phyloP scores from a whole-genome alignment of 805 yeast genomes.

The Limtongia smithiae region DNA sequence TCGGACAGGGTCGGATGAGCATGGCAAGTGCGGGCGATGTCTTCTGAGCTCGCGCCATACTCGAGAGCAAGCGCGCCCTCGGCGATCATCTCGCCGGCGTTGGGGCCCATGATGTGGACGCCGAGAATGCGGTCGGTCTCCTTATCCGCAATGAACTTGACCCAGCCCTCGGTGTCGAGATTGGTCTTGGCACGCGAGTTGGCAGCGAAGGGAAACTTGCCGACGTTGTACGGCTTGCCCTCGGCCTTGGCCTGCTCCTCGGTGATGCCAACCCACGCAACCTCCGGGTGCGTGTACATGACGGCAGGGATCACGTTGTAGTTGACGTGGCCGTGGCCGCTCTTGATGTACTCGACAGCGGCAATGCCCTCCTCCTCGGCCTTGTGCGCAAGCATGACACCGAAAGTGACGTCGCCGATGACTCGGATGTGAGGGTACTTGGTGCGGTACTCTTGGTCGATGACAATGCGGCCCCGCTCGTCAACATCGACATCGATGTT shows the following conservation, averaged over 20 bases:
- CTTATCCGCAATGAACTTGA: constrained; percentile 91
- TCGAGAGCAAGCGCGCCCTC: constrained; percentile 97
- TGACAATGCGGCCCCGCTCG: constrained; percentile 87
- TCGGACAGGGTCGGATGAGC: constrained; percentile 98
- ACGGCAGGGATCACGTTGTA: constrained; percentile 97
- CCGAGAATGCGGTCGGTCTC: constrained; percentile 96
- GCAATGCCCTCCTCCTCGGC: constrained; percentile 99
- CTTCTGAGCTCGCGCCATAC: constrained; percentile 98
- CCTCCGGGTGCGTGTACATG: constrained; percentile 99
- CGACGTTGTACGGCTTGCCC: constrained; percentile 86
- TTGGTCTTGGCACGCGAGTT: constrained; percentile 99
- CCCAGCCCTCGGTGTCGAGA: constrained; percentile 94
- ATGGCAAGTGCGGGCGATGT: constrained; percentile 94
- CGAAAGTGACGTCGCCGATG: constrained; percentile 97
- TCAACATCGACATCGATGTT: constrained; percentile 85
- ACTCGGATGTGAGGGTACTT: constrained; percentile 91
- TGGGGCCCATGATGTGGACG: constrained; percentile 94
- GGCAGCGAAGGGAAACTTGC: constrained; percentile 98
- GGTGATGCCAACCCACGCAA: constrained; percentile 97
- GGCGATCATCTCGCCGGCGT: constrained; percentile 99
- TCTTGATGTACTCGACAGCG: constrained; percentile 89
- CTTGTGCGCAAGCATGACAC: constrained; percentile 99
- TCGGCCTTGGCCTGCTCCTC: constrained; percentile 92
- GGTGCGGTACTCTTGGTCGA: constrained; percentile 90
- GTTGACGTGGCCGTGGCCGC: constrained; percentile 96